Percentiles rank a stretch among this genome's conserved stretches.
These are phyloP conservation scores for Phytophthora sansomeana DNA, from an alignment of 352 stramenopile genomes.

Conservation along the genomic window DNA sequence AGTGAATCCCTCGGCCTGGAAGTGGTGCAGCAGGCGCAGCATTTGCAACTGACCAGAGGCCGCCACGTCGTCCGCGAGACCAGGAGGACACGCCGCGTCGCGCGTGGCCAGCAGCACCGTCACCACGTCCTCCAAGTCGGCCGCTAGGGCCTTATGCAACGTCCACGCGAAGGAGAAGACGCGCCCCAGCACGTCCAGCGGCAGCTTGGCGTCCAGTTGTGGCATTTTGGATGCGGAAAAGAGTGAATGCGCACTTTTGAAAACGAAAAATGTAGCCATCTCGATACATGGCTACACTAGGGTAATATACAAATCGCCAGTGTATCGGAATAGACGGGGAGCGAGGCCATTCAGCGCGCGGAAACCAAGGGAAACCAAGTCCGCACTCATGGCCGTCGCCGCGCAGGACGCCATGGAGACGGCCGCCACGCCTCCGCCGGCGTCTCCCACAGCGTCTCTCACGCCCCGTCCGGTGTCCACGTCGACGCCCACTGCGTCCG, in stretches of 20 bases:
- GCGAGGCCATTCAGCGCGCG: conserved; percentile 26
- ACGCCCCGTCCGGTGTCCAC: neutral
- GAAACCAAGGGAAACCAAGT: conserved; percentile 15
- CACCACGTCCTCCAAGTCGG: conserved; percentile 41
- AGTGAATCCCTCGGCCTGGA: conserved; percentile 41
- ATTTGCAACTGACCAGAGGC: conserved; percentile 39
- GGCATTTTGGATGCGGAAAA: too few species aligned
- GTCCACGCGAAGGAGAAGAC: conserved; percentile 56
- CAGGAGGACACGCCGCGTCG: conserved; percentile 29
- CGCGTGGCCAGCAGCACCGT: conserved; percentile 46
- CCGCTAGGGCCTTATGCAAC: conserved; percentile 42
- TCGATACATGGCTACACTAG: neutral
- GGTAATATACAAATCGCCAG: neutral
- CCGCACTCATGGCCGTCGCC: conserved; percentile 6
- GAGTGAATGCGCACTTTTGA: neutral
- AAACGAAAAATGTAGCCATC: conserved; percentile 17
- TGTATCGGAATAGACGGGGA: neutral
- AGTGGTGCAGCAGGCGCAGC: conserved; percentile 53
- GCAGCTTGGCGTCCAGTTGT: conserved; percentile 25
- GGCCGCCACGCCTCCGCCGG: conserved; percentile 4
- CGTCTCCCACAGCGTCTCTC: too few species aligned
- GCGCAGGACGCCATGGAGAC: conserved; percentile 6
- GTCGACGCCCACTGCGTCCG: conserved; percentile 3
- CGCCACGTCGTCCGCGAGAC: conserved; percentile 50
- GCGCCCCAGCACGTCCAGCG: conserved; percentile 54